These are phyloP conservation scores for Ophioceras dolichostomum DNA, from an alignment of 2,329 filamentous ascomycete genomes.

Conservation along the genomic window DNA sequence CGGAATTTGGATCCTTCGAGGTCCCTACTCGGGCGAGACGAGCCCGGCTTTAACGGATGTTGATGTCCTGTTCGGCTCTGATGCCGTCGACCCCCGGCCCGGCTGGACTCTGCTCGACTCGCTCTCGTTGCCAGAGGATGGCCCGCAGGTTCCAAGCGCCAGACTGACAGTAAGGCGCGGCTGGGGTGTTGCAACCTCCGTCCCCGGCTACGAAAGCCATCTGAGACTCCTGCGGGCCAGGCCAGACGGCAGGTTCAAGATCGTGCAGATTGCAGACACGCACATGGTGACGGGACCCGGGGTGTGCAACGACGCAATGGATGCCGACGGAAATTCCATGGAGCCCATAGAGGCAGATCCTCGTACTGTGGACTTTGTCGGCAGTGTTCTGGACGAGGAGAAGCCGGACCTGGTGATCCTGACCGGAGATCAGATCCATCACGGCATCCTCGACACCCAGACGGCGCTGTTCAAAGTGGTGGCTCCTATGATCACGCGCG, in stretches of 20 bases:
- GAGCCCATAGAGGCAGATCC: slow-evolving; percentile 51
- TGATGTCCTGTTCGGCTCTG: slow-evolving; percentile 52
- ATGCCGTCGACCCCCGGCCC: slow-evolving; percentile 19
- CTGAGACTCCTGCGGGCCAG: slow-evolving; percentile 46
- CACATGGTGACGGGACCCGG: slow-evolving; percentile 19
- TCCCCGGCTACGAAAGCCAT: too few species aligned
- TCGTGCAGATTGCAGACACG: slow-evolving; percentile 49
- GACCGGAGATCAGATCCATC: slow-evolving; percentile 53
- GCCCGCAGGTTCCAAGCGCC: slow-evolving; percentile 18
- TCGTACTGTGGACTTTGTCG: slow-evolving; percentile 55
- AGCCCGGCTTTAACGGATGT: slow-evolving; percentile 45
- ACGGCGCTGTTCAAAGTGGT: slow-evolving; percentile 45
- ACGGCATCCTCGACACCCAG: slow-evolving; percentile 18
- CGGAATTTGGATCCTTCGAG: slow-evolving; percentile 53
- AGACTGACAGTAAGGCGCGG: slow-evolving; percentile 19
- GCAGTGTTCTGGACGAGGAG: slow-evolving; percentile 53
- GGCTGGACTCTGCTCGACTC: slow-evolving; percentile 18
- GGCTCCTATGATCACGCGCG: slow-evolving; percentile 50
- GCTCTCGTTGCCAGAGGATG: slow-evolving; percentile 20
- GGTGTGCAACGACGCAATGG: slow-evolving; percentile 17
- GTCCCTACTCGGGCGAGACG: slow-evolving; percentile 20
- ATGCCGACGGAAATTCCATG: slow-evolving; percentile 18
- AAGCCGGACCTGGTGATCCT: slow-evolving; percentile 58
- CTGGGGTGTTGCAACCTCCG: slow-evolving; percentile 11
- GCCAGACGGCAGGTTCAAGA: slow-evolving; percentile 61